A percentile compares a stretch with the other conserved stretches of the same genome.
These are phyloP conservation scores for Eremothecium cymbalariae DNA, from an alignment of 1,139 yeast genomes.

Conservation along the genomic window DNA sequence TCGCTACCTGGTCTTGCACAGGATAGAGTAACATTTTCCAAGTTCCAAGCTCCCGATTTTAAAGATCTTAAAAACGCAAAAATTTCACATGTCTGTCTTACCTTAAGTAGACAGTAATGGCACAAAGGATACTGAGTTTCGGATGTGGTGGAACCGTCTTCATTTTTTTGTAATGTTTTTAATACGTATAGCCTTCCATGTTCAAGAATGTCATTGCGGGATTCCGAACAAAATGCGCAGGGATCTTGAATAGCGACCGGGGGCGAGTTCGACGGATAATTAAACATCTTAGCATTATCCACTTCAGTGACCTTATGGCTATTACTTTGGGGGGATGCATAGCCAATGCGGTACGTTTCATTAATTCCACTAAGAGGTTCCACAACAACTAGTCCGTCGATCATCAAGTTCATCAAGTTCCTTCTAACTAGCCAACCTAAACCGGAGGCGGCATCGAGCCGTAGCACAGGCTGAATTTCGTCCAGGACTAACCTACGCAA, in stretches of 20 bases:
- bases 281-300: slow-evolving; percentile 32
- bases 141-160: slow-evolving; percentile 28
- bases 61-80: slow-evolving; percentile 65
- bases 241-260: slow-evolving; percentile 71
- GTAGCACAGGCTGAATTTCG: slow-evolving; percentile 69
- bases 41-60: slow-evolving; percentile 44
- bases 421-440: slow-evolving; percentile 52
- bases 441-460: slow-evolving; percentile 54
- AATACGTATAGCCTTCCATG: slow-evolving; percentile 71
- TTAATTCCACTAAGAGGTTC: slow-evolving; percentile 85
- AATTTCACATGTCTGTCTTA: slow-evolving; percentile 73
- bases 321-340: slow-evolving; percentile 17
- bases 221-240: slow-evolving; percentile 79
- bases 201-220: slow-evolving; percentile 56
- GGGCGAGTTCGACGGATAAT: slow-evolving; percentile 39
- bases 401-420: slow-evolving; percentile 54
- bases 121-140: slow-evolving; percentile 62
- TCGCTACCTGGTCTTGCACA: slow-evolving; percentile 16
- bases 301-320: slow-evolving; percentile 13
- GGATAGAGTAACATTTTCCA: slow-evolving; percentile 33
- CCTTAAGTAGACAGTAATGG: slow-evolving; percentile 68
- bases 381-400: slow-evolving; percentile 73
- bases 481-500: slow-evolving; percentile 60
- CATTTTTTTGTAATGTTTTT: slow-evolving; percentile 33
- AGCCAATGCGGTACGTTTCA: slow-evolving; percentile 43